Evolutionary conservation across 2,329 filamentous ascomycete genomes (phyloP).

Genomic region (Epichloe gansuensis): DNA sequence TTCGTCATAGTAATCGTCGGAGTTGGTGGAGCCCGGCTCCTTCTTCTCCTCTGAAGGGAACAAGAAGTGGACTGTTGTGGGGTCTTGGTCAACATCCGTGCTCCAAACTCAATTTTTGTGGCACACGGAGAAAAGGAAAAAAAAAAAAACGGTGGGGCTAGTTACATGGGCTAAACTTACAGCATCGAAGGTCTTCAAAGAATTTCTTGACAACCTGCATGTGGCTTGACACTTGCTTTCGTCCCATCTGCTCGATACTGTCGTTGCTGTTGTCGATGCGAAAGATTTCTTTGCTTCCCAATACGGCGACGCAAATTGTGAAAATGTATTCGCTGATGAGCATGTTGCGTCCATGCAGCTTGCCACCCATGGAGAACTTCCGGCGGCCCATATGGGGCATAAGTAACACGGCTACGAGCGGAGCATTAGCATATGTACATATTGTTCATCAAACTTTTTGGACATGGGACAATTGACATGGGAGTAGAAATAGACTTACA

Average conservation of each 20-base stretch:
- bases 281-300: slow-evolving; percentile 30
- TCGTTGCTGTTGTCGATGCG: slow-evolving; percentile 31
- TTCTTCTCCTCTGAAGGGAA: slow-evolving; percentile 44
- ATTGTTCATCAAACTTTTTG: neutral
- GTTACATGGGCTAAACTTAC: slow-evolving; percentile 30
- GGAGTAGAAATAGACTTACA: slow-evolving; percentile 30
- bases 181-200: slow-evolving; percentile 48
- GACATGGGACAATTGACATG: too few species aligned
- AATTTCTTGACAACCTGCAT: slow-evolving; percentile 60
- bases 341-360: slow-evolving; percentile 56
- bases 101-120: neutral
- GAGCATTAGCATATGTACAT: slow-evolving; percentile 10
- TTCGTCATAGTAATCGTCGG: slow-evolving; percentile 35
- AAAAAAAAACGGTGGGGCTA: neutral
- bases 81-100: slow-evolving; percentile 1
- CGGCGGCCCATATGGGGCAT: slow-evolving; percentile 54
- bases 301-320: slow-evolving; percentile 24
- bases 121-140: neutral
- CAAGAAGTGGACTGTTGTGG: slow-evolving; percentile 41
- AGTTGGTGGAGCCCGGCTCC: slow-evolving; percentile 48
- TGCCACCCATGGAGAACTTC: slow-evolving; percentile 52
- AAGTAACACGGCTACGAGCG: slow-evolving; percentile 38
- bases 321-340: slow-evolving; percentile 56
- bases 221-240: slow-evolving; percentile 58
- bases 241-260: slow-evolving; percentile 33